phyloP scores from a whole-genome alignment of 495 filamentous ascomycete species.

The Xylaria nigripes region DNA sequence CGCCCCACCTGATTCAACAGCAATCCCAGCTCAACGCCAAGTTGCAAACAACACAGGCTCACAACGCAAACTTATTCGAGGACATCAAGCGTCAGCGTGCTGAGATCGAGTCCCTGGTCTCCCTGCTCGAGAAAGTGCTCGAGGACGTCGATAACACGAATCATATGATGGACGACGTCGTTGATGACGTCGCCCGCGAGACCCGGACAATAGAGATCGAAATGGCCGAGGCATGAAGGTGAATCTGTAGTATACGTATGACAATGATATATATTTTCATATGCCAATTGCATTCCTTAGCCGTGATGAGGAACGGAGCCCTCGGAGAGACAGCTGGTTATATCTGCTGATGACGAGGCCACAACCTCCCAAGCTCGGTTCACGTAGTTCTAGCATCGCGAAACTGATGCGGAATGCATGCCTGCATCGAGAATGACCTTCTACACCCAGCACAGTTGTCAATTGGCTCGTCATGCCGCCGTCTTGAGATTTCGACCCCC shows the following conservation, averaged over 20 bases:
- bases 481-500: too few relatives aligned
- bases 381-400: too few relatives aligned
- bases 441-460: too few relatives aligned
- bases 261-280: neutral
- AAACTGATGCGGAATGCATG: too few relatives aligned
- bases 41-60: constrained; percentile 51
- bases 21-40: constrained; percentile 52
- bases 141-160: constrained; percentile 62
- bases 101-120: constrained; percentile 64
- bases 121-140: constrained; percentile 56
- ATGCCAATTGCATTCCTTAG: neutral
- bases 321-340: neutral
- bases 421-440: too few relatives aligned
- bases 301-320: neutral
- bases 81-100: constrained; percentile 57
- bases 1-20: constrained; percentile 55
- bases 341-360: neutral
- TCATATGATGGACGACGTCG: constrained; percentile 34
- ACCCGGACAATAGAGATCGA: constrained; percentile 40
- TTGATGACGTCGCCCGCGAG: constrained; percentile 41
- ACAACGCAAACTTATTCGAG: constrained; percentile 57
- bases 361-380: too few relatives aligned
- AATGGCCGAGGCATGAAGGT: constrained; percentile 22
- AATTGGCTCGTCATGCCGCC: too few relatives aligned
- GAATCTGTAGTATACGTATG: neutral